These are phyloP conservation scores for Trypanosoma cruzi DNA, from an alignment of 208 protist species.

Conservation along the genomic window DNA sequence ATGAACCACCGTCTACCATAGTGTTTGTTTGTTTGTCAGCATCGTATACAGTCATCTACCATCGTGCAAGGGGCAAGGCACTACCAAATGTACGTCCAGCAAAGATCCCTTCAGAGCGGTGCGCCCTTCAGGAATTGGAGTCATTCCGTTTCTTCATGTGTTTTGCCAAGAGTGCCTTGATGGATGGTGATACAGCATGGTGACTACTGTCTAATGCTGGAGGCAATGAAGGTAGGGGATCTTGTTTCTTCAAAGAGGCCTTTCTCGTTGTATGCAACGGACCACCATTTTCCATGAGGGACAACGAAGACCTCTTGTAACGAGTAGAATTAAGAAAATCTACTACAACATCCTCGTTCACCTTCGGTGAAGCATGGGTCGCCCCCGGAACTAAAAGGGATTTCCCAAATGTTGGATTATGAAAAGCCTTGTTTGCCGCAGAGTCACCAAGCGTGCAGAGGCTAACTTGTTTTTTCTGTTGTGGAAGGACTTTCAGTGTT, in stretches of 20 bases:
- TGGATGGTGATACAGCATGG: constrained; percentile 52
- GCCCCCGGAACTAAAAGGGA: neutral
- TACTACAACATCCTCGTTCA: constrained; percentile 37
- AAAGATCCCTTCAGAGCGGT: neutral
- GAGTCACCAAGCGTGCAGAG: neutral
- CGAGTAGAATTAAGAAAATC: constrained; percentile 68
- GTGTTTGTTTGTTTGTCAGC: neutral
- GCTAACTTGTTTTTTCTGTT: constrained; percentile 27
- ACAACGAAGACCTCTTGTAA: constrained; percentile 47
- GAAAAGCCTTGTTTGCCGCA: neutral
- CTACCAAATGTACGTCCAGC: neutral
- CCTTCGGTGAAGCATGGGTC: neutral
- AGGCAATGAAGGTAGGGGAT: neutral
- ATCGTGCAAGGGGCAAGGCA: neutral
- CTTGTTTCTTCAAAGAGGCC: constrained; percentile 9
- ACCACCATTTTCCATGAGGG: constrained; percentile 1
- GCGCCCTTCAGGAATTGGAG: neutral
- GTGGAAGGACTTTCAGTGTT: constrained; percentile 41
- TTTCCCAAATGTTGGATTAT: neutral
- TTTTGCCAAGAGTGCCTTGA: constrained; percentile 68
- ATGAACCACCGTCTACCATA: constrained; percentile 8
- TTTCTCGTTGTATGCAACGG: constrained; percentile 10
- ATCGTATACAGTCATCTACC: neutral
- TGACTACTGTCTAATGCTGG: neutral
- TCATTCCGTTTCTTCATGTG: constrained; percentile 26